Base-by-base conservation (phyloP, 1,284 basidiomycete genomes). In the Marasmius sp. region DNA sequence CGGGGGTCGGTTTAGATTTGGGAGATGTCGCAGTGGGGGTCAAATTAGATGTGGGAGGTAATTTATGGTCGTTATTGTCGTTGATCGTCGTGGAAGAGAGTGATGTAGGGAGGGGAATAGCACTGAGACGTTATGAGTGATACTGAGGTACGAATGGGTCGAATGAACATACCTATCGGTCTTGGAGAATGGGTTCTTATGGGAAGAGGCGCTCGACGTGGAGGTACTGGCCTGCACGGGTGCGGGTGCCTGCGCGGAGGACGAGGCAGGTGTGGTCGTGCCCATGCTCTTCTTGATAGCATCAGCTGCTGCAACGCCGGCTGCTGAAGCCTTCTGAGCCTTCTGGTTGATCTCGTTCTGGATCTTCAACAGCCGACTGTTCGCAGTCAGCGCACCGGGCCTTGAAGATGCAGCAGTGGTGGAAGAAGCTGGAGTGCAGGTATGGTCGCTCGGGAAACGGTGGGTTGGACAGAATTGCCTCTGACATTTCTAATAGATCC, bases 391-490 rank as follows among this genome's bases (percentile, higher is more conserved):
- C 22, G 61, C 64, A 37, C 47, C 22, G 1, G 69, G 55, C 10
- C 68, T 62, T 18, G 68, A 57, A 48, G 61, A 22, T 22, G 65
- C 10, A 9, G 58, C 51, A 14, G 60, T 14, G 16, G 60, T 14
- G 16, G 61, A 61, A 20, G 69, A 54, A 11, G 71, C 27, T 36
- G 74, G 60, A 12, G 77, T 55, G 69, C 90, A 92, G 52, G 65
- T 77, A 65, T 92, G 91, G 67, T 88, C 86, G 52, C 76, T 76
- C 5, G 88, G 87, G 72, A 91, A 92, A 43, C 91, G 87, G 68
- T 93, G 91, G 20, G 83, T 74, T 0, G 89, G 81, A 67, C 91
- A 93, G 69, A 86, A 93, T 64, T 89, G 85, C 61, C 84, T 77
- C 56, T 75, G 80, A 73, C 91, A 93, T 72, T 81, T 81, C 91